Base-by-base conservation (phyloP, 306 rosid genomes). In the Prunus salicina region DNA sequence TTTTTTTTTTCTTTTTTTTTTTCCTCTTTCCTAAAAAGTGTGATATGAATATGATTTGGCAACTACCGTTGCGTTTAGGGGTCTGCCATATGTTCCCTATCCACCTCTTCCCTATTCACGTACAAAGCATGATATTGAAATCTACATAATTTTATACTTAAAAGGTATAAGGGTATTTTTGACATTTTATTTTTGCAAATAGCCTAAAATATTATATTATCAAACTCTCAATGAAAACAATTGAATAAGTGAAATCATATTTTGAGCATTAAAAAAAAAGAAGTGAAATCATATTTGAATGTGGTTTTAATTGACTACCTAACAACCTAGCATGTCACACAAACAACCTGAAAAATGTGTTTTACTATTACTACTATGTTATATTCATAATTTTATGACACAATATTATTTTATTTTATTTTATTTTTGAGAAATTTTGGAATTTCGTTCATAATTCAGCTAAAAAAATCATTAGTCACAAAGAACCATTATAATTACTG, bases 21-120 rank as follows among this genome's bases (percentile, higher is more conserved):
- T 34, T 7, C 4, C 2, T 34, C 2, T 34, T 64, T 64, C 4
- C 0, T 32, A 18, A 18, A 64, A 38, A 8, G 10, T 63, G 69
- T 34, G 47, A 64, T 64, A 34, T 38, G 50, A 64, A 64, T 64
- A 34, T 38, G 50, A 64, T 64, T 64, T 32, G 69, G 47, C 69
- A 64, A 64, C 69, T 4, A 64, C 25, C 49, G 18, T 34, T 64
- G 38, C 69, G 34, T 30, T 28, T 62, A 62, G 67, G 20, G 22
- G 45, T 16, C 45, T 30, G 22, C 67, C 45, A 63, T 63, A 14
- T 63, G 43, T 30, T 16, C 45, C 67, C 22, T 30, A 16, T 30
- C 46, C 43, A 63, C 67, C 22, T 7, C 7, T 28, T 16, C 13
- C 30, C 20, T 30, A 30, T 30, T 63, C 2, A 63, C 30, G 22